phyloP scores from a whole-genome alignment of 352 stramenopile species.

The Discostella stelligera region DNA sequence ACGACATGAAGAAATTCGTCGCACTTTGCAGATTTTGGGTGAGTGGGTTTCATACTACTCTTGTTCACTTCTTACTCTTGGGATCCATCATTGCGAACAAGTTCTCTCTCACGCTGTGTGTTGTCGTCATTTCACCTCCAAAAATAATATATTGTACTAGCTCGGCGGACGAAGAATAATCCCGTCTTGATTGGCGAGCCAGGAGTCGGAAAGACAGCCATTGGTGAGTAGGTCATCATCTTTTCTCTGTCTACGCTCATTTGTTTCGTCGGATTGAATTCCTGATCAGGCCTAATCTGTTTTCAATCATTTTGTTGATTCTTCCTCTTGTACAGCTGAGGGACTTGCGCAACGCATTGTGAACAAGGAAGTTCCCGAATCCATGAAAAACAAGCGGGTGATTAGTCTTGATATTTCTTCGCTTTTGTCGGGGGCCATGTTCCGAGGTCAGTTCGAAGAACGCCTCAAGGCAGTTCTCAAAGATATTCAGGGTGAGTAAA shows the following conservation, averaged over 20 bases:
- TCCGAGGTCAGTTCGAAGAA: constrained; percentile 96
- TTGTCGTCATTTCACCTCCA: constrained; percentile 78
- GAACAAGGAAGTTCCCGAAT: constrained; percentile 91
- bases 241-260: background rate
- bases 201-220: constrained; percentile 92
- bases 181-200: constrained; percentile 94
- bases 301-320: background rate
- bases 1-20: constrained; percentile 92
- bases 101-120: constrained; percentile 62
- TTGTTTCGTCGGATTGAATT: background rate
- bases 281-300: background rate
- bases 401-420: constrained; percentile 91
- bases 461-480: constrained; percentile 91
- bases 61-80: background rate
- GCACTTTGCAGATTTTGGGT: constrained; percentile 91
- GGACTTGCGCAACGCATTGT: constrained; percentile 95
- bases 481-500: constrained; percentile 87
- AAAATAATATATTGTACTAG: no score
- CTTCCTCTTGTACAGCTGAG: constrained; percentile 81
- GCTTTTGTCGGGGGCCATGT: constrained; percentile 91
- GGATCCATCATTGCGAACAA: background rate
- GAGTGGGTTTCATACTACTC: background rate
- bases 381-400: constrained; percentile 90
- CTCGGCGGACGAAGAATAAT: constrained; percentile 97
- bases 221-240: constrained; percentile 54